phyloP scores from a whole-genome alignment of 495 filamentous ascomycete species.

The Neurospora intermedia region DNA sequence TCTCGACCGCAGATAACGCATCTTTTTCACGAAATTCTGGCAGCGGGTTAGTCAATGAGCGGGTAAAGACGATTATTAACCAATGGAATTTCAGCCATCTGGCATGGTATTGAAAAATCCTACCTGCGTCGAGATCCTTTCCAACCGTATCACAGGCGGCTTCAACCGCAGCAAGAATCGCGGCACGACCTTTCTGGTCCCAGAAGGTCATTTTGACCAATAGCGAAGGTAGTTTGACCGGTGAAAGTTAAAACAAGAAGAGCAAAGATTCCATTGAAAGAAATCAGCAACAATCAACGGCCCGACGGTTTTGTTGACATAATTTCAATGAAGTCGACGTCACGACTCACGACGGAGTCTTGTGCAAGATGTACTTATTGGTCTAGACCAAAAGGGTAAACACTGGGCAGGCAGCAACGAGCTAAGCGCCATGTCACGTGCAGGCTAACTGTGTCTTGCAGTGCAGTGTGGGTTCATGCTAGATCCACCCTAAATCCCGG shows the following conservation, averaged over 20 bases:
- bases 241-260: not conserved
- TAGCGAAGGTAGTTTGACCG: not conserved
- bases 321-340: not conserved
- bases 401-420: not conserved
- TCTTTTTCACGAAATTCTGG: conserved; percentile 15
- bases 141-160: conserved; percentile 29
- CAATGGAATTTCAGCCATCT: not conserved
- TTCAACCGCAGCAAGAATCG: conserved; percentile 30
- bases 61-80: not conserved
- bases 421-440: not conserved
- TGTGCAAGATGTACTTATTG: not conserved
- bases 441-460: not conserved
- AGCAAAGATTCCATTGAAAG: not conserved
- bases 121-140: conserved; percentile 25
- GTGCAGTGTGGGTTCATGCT: not conserved
- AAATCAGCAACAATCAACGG: not conserved
- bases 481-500: not conserved
- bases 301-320: not conserved
- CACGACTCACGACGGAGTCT: not conserved
- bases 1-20: conserved; percentile 12
- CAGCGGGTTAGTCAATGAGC: not conserved
- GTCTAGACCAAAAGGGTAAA: not conserved
- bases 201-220: conserved; percentile 26
- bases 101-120: not conserved
- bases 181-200: conserved; percentile 26